phyloP scores from a whole-genome alignment of 2,329 filamentous ascomycete species.

The Sporothrix variecibatus region DNA sequence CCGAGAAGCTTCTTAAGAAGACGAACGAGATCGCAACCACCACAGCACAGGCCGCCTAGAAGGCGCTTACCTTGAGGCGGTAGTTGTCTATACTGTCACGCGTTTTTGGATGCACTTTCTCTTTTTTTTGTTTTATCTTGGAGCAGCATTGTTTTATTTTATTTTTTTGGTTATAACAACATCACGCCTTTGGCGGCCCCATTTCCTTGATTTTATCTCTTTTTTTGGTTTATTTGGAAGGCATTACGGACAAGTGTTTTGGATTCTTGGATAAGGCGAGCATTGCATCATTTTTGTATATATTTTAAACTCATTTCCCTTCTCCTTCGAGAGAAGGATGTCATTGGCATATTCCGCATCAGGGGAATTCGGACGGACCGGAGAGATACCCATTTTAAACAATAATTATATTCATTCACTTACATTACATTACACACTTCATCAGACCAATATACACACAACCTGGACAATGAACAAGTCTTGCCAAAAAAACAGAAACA shows the following conservation, averaged over 20 bases:
- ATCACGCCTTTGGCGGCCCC: not conserved
- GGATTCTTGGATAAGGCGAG: not conserved
- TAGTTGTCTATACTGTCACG: not conserved
- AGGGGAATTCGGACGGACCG: not conserved
- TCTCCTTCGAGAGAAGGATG: not conserved
- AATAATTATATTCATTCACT: not conserved
- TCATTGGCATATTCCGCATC: not conserved
- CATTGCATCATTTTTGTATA: constrained; percentile 14
- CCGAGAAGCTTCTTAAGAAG: constrained; percentile 42
- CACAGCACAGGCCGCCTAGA: not conserved
- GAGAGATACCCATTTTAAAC: constrained; percentile 20
- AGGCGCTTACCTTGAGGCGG: not conserved
- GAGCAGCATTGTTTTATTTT: not conserved
- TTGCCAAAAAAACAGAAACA: not conserved
- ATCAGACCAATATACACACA: no score
- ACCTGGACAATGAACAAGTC: no score
- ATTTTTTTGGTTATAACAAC: not conserved
- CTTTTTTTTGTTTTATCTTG: not conserved
- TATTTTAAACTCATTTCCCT: not conserved
- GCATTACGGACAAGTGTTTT: not conserved
- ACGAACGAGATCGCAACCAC: not conserved
- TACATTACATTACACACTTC: not conserved
- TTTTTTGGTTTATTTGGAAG: not conserved
- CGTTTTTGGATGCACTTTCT: not conserved
- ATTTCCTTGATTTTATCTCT: not conserved